A percentile compares a stretch with the other conserved stretches of the same genome.
Conservation (phyloP, 129 eudicot species). For the Kitagawia praeruptora region DNA sequence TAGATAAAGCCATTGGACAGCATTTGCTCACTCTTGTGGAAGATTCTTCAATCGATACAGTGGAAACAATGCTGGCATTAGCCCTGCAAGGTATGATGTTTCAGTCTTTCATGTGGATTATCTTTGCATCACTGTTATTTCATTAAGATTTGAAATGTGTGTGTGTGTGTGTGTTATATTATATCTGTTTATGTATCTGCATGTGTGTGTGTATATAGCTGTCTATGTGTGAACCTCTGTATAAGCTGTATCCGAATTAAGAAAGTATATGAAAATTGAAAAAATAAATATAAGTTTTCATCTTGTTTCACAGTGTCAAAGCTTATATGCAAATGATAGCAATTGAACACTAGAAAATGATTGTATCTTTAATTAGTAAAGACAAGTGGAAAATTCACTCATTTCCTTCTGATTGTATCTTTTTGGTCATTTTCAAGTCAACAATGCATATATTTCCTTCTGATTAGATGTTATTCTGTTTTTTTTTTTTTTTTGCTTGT, state of each 20-base stretch:
- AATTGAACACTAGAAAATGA: neutral
- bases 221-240: neutral
- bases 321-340: neutral
- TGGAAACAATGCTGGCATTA: conserved; percentile 59
- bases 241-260: neutral
- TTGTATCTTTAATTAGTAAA: neutral
- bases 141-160: neutral
- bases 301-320: neutral
- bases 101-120: neutral
- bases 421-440: neutral
- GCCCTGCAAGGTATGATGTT: conserved; percentile 64
- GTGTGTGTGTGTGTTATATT: neutral
- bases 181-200: neutral
- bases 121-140: neutral
- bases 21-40: conserved; percentile 69
- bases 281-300: neutral
- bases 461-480: conserved; percentile 1
- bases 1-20: conserved; percentile 66
- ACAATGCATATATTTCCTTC: neutral
- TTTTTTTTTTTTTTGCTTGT: neutral
- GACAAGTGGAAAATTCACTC: neutral
- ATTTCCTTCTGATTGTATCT: neutral
- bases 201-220: neutral
- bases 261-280: neutral
- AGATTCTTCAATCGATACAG: conserved; percentile 55